A percentile compares a stretch with the other conserved stretches of the same genome.
These are phyloP conservation scores for Rosa rugosa DNA, from an alignment of 306 rosid species.

Conservation along the genomic window DNA sequence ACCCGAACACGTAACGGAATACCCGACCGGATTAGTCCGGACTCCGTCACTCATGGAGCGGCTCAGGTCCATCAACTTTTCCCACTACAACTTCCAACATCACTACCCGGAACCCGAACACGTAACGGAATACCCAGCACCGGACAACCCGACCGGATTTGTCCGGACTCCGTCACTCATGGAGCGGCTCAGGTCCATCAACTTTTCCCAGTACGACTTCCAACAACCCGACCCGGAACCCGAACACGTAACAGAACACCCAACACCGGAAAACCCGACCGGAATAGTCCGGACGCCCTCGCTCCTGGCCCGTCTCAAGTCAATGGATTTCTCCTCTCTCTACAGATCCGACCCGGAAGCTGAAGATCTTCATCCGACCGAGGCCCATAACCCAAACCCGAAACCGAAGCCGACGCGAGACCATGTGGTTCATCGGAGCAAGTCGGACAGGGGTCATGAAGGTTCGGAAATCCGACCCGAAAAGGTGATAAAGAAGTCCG, in stretches of 20 bases:
- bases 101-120: too few relatives aligned
- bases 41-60: conserved; percentile 52
- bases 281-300: conserved; percentile 42
- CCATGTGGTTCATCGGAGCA: conserved; percentile 35
- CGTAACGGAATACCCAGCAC: too few relatives aligned
- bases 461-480: conserved; percentile 10
- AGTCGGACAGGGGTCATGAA: conserved; percentile 26
- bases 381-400: not conserved
- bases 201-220: conserved; percentile 9
- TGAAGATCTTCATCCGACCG: not conserved
- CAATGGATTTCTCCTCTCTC: conserved; percentile 34
- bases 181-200: conserved; percentile 38
- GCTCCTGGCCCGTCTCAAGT: conserved; percentile 46
- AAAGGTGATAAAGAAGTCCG: conserved; percentile 44
- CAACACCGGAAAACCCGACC: not conserved
- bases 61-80: conserved; percentile 28
- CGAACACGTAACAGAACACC: not conserved
- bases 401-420: not conserved
- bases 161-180: conserved; percentile 18
- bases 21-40: conserved; percentile 18
- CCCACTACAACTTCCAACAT: too few relatives aligned
- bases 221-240: not conserved
- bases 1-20: not conserved
- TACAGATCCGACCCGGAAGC: conserved; percentile 21
- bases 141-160: not conserved